Percentiles rank a stretch among this genome's conserved stretches.
These are phyloP conservation scores for Entophlyctis luteolus DNA, from an alignment of 192 early-diverging fungal species.

Conservation along the genomic window DNA sequence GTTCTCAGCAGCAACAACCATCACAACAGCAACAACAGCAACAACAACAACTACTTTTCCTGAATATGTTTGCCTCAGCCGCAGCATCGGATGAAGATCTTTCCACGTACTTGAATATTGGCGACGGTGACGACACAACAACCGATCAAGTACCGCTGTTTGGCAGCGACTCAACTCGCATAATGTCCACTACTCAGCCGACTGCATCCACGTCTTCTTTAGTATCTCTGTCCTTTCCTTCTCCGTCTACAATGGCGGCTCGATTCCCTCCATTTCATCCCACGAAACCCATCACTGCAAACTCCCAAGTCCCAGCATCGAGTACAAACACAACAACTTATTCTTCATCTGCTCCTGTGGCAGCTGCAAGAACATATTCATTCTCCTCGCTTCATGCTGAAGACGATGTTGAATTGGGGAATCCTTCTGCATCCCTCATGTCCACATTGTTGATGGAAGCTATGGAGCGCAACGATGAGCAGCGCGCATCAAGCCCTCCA, in stretches of 20 bases:
- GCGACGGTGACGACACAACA: neutral
- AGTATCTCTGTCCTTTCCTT: neutral
- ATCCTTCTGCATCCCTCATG: neutral
- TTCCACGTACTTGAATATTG: conserved; percentile 8
- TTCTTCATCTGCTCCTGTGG: neutral
- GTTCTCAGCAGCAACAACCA: neutral
- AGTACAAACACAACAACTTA: neutral
- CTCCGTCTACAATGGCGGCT: neutral
- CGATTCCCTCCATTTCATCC: no score
- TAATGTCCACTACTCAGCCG: neutral
- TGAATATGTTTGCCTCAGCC: neutral
- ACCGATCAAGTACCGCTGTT: neutral
- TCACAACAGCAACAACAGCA: neutral
- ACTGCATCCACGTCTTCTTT: neutral
- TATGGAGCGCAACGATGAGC: conserved; percentile 13
- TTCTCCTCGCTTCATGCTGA: neutral
- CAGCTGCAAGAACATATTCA: no score
- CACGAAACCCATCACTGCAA: neutral
- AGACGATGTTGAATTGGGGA: neutral
- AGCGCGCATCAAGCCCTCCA: conserved; percentile 5
- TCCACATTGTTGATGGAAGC: conserved; percentile 18
- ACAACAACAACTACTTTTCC: neutral
- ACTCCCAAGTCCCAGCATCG: no score
- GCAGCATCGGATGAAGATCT: neutral
- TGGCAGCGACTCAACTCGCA: neutral